These are phyloP conservation scores for Elaphomyces granulatus DNA, from an alignment of 495 filamentous ascomycete species.

Conservation along the genomic window DNA sequence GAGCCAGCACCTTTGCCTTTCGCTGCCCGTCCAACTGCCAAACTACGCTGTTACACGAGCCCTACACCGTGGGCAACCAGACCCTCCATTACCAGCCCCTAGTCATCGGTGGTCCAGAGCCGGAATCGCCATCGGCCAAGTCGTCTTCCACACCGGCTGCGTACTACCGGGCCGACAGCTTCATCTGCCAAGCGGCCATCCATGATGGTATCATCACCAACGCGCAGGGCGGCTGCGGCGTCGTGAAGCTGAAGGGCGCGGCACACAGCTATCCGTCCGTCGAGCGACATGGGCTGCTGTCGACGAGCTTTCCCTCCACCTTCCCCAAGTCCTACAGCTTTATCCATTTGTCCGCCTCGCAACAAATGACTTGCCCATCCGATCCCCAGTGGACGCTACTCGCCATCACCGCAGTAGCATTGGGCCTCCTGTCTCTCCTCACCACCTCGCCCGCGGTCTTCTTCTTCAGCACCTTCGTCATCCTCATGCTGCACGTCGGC, in stretches of 20 bases:
- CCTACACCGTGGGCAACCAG: constrained; percentile 58
- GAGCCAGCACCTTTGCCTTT: constrained; percentile 52
- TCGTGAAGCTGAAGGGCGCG: constrained; percentile 51
- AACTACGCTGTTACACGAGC: constrained; percentile 49
- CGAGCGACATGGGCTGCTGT: constrained; percentile 48
- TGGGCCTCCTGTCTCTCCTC: constrained; percentile 50
- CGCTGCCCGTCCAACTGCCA: constrained; percentile 67
- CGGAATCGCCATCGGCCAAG: constrained; percentile 13
- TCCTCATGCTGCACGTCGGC: constrained; percentile 64
- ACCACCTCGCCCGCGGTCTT: constrained; percentile 52
- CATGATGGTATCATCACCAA: constrained; percentile 62
- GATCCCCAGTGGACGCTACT: constrained; percentile 65
- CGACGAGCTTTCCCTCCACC: constrained; percentile 54
- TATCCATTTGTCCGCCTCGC: constrained; percentile 25
- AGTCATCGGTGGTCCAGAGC: constrained; percentile 58
- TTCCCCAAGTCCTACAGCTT: constrained; percentile 71
- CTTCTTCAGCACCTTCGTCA: constrained; percentile 57
- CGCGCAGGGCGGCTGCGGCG: constrained; percentile 59
- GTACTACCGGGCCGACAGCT: constrained; percentile 65
- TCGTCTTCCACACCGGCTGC: constrained; percentile 27
- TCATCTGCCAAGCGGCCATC: constrained; percentile 67
- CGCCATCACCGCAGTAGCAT: constrained; percentile 55
- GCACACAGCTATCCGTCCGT: constrained; percentile 46
- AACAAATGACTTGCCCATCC: constrained; percentile 25
- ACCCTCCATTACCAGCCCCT: constrained; percentile 54